Base-by-base conservation (phyloP, 306 rosid species). In the Quercus cerris region DNA sequence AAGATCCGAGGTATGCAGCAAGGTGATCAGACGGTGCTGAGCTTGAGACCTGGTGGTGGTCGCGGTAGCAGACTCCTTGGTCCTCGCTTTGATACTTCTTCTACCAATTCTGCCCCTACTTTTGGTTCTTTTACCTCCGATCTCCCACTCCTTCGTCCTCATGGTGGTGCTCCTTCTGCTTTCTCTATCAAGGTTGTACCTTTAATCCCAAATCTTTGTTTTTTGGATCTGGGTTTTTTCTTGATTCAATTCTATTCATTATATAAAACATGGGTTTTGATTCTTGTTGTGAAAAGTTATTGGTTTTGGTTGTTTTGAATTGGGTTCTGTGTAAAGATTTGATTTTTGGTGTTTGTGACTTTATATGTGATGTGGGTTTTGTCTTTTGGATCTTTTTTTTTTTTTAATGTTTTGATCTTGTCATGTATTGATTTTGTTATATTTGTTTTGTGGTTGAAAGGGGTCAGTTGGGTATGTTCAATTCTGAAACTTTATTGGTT, bases 31-130 rank as follows among this genome's bases (percentile, higher is more conserved):
- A 84, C 90, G 85, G 88, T 81, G 67, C 76, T 91, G n/a, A 91
- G 94, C 88, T 96, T 96, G 94, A 96, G 99, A 89, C 99, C 99
- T 89, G 99, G 99, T 79, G 99, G 99, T 83, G 98, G 99, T 79
- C 94, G 97, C 38, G 86, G 90, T 30, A 83, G 58, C 84, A 86
- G 98, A 84, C 87, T 87, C 78, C 89, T 86, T 85, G 97, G 86
- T 87, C 83, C 92, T 85, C 88, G 98, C 85, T 88, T 86, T 46
- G 94, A 92, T 5, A 83, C 91, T 5, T 90, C 92, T n/a, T 89
- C 91, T 19, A 56, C 72, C 52, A 33, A 33, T 68, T 68, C 87
- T 33, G 74, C 84, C 19, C 81, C 88, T 46, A 77, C 93, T 62
- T 88, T 92, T 10, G 96, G 93, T 62, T 90, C 97, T 4, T 78